phyloP scores from a whole-genome alignment of 2,329 filamentous ascomycete genomes.

The Calonectria ilicicola region DNA sequence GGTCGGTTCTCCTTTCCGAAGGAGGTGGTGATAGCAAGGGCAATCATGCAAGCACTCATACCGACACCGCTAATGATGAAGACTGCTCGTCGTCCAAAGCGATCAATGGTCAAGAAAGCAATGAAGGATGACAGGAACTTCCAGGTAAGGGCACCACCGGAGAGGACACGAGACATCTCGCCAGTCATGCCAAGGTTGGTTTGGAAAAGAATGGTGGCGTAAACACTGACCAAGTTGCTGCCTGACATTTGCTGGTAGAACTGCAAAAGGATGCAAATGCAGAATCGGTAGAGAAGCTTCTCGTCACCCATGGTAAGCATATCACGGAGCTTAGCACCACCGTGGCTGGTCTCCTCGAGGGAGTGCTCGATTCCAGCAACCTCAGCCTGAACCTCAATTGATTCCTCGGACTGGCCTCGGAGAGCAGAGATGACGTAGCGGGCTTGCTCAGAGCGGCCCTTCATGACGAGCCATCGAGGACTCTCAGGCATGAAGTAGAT shows the following conservation, averaged over 20 bases:
- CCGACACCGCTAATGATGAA: conserved; percentile 35
- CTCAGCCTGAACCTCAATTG: conserved; percentile 53
- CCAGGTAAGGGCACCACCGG: conserved; percentile 40
- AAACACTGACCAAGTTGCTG: conserved; percentile 41
- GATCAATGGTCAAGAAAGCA: conserved; percentile 40
- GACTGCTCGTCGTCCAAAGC: conserved; percentile 37
- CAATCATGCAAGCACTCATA: conserved; percentile 38
- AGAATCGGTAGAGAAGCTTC: conserved; percentile 59
- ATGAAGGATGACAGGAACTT: conserved; percentile 45
- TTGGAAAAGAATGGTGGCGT: conserved; percentile 41
- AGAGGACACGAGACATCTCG: conserved; percentile 35
- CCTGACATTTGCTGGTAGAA: conserved; percentile 44
- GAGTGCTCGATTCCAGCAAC: conserved; percentile 60
- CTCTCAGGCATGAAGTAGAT: conserved; percentile 51
- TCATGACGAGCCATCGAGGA: conserved; percentile 50
- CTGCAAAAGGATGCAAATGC: conserved; percentile 43
- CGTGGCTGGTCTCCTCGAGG: conserved; percentile 54
- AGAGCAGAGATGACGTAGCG: conserved; percentile 50
- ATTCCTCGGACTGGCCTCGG: conserved; percentile 49
- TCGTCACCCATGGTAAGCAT: conserved; percentile 62
- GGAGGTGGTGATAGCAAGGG: conserved; percentile 34
- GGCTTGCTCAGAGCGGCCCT: conserved; percentile 45
- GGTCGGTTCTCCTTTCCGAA: conserved; percentile 24
- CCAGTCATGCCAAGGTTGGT: conserved; percentile 35
- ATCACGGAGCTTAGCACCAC: conserved; percentile 53